Conservation (phyloP, 768 basidiomycete genomes). For the Pholiota molesta region DNA sequence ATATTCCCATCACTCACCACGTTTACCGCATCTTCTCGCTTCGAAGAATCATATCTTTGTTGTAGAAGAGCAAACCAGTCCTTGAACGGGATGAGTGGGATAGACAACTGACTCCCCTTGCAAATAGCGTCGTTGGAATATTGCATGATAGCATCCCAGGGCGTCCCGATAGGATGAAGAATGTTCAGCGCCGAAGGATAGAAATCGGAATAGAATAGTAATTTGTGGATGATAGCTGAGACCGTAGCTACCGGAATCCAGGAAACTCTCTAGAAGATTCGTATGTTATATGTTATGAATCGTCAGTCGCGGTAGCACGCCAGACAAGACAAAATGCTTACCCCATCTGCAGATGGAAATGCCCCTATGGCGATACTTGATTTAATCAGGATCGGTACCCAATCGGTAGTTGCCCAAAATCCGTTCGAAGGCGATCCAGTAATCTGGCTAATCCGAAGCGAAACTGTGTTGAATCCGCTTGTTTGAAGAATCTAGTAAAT, state of each 20-base stretch:
- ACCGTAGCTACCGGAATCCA: constrained; percentile 36
- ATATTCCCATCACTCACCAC: neutral
- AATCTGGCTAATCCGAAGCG: constrained; percentile 39
- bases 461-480: constrained; percentile 31
- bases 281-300: constrained; percentile 9
- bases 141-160: neutral
- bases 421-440: constrained; percentile 34
- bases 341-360: constrained; percentile 30
- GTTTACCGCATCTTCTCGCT: neutral
- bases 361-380: constrained; percentile 32
- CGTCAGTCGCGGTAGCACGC: no score
- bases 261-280: constrained; percentile 15
- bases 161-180: neutral
- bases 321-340: constrained; percentile 13
- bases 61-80: neutral
- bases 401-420: constrained; percentile 40
- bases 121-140: neutral
- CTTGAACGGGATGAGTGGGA: neutral
- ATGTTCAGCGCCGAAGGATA: neutral
- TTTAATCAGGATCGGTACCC: constrained; percentile 41
- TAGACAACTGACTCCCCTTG: neutral
- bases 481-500: constrained; percentile 28
- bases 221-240: constrained; percentile 9
- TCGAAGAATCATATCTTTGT: neutral
- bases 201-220: neutral